A percentile compares a stretch with the other conserved stretches of the same genome.
phyloP scores from a whole-genome alignment of 2,329 filamentous ascomycete genomes.

The Colletotrichum australisinense region DNA sequence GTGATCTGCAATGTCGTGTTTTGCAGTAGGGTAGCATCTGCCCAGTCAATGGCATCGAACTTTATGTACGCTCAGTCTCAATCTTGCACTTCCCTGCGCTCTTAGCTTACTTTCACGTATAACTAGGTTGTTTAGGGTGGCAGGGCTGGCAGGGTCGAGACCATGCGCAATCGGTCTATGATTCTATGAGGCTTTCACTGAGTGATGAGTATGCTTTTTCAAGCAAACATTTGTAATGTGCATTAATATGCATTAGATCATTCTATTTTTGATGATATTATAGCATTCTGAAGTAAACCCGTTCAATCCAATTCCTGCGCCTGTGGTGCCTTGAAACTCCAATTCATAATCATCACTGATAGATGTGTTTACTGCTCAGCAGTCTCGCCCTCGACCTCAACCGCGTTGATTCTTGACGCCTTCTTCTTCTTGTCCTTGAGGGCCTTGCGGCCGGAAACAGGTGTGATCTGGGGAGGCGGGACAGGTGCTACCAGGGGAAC shows the following conservation, averaged over 20 bases:
- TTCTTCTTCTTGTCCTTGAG: slow-evolving; percentile 23
- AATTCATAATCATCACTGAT: slow-evolving; percentile 1
- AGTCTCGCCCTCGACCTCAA: neutral
- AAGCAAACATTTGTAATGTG: neutral
- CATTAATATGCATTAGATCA: neutral
- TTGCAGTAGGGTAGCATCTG: neutral
- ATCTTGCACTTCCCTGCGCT: neutral
- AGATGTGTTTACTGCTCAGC: neutral
- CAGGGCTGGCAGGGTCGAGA: too few species aligned
- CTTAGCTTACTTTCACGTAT: neutral
- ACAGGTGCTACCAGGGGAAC: neutral
- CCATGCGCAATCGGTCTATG: too few species aligned
- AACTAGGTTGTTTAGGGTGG: neutral
- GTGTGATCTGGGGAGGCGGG: slow-evolving; percentile 18
- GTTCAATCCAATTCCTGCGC: neutral
- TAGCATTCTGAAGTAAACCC: neutral
- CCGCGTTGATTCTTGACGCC: neutral
- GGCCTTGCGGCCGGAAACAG: slow-evolving; percentile 12
- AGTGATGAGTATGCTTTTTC: neutral
- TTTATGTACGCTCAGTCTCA: neutral
- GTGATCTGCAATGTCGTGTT: neutral
- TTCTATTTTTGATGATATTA: slow-evolving; percentile 18
- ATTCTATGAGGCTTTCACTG: neutral
- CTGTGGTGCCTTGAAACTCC: slow-evolving; percentile 23
- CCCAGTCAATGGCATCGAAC: neutral